Evolutionary conservation across 305 asterid genomes (phyloP), one percentile per base, ranked within the genome.

Genomic region (Lippia alba): DNA sequence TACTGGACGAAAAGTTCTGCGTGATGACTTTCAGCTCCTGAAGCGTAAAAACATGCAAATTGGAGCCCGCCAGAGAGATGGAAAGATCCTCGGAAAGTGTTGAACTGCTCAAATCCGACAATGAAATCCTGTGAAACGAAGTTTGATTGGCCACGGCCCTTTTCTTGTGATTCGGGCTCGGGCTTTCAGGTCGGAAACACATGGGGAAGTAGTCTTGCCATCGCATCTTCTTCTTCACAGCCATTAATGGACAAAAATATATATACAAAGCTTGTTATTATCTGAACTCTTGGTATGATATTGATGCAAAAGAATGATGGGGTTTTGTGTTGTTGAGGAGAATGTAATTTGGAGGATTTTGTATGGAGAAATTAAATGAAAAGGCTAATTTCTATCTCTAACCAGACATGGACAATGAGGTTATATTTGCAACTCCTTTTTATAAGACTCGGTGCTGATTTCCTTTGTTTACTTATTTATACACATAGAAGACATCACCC

Each of bases 11-110:
- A 75, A 87, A 93, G 65, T 61, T 81, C 66, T 89, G 97, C 0
- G 98, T 91, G 2, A 91, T 87, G 34, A 91, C 85, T 74, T 88
- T 89, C 12, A 93, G 78, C 69, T 93, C 98, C 57, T 91, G 96
- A 9, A 89, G 91, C 0, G 89, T 93, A 50, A 93, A 93, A 0
- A 69, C 67, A 63, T 89, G 87, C 33, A 91, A 78, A 71, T 93
- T 89, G 2, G 97, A 86, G 14, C 96, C 97, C 0, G 89, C 96
- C 0, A 93, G 72, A 3, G 98, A 93, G 19, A 79, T 77, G 0
- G 98, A 89, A 0, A 91, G 76, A 46, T 93, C 98, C 66, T 90
- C 96, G 0, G 97, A 86, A 0, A 92, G 69, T 0, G 87, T 84
- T 3, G 94, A 85, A 4, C 78, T 58, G 79, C 97, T 91, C 0